Evolutionary conservation across 2,329 filamentous ascomycete species (phyloP), one percentile per base, ranked within the genome.

Genomic region (Ceratocystis cubensis): DNA sequence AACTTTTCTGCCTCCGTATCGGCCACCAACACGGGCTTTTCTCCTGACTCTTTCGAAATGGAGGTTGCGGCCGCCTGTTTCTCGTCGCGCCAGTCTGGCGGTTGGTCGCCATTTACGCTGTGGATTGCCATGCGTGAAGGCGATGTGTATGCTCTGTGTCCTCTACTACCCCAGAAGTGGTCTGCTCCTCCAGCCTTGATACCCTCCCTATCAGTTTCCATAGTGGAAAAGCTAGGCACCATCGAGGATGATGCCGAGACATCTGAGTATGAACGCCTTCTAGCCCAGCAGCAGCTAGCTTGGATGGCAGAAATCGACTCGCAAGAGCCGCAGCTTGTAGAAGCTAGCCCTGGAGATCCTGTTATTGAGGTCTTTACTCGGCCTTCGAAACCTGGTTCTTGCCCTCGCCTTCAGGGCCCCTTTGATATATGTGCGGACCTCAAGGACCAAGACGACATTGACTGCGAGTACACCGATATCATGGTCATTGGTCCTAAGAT

Each of bases 81-180:
- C 77, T 79, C 82, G 45, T 78, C 78, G 13, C 80, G 81, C 69
- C 80, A 79, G 45, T 83, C 83, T 5, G 93, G 91, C 15, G 91
- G 91, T 65, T 99, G 94, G 94, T 89, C 91, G 6, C 85, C 92
- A 8, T 96, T 96, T 89, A 97, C 94, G 0, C 80, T 99, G 10
- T 99, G 93, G 90, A 79, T 97, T 64, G 91, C 92, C n/a, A 99
- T 96, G 88, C 85, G 85, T 46, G 88, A 91, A 68, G 94, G 94
- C 2, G 92, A 96, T 73, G 83, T 97, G 5, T 99, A 99, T 73
- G 92, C 93, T 1, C 79, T 99, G 7, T 96, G 92, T 73, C 94
- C 94, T 1, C 80, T 99, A 50, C 79, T 99, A 41, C 94, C 94
- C 0, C 85, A 86, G 64, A 90, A 88, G 71, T 97, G 93, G 91